Conservation (phyloP, 192 early-diverging fungal species). For the Podila minutissima region DNA sequence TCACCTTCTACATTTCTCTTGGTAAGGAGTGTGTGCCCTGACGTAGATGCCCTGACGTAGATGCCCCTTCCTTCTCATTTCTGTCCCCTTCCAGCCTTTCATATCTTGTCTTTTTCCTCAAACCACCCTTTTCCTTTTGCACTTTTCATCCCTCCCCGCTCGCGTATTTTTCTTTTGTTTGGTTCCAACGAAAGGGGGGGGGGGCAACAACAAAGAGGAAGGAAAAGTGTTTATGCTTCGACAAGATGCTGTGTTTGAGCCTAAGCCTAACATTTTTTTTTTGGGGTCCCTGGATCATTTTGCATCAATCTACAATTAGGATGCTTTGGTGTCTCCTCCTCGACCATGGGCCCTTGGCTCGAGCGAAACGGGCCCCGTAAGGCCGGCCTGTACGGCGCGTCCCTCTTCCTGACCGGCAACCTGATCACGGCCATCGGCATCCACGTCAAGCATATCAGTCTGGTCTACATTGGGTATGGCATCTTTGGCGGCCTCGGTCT, state of each 20-base stretch:
- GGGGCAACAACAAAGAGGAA: too few species aligned
- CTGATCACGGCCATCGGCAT: slow-evolving; percentile 65
- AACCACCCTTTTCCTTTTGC: not conserved
- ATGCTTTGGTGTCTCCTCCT: slow-evolving; percentile 64
- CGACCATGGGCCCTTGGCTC: slow-evolving; percentile 68
- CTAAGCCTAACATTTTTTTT: not conserved
- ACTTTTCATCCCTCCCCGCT: not conserved
- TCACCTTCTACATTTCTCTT: slow-evolving; percentile 70
- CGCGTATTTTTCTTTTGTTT: too few species aligned
- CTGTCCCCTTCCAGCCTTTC: too few species aligned
- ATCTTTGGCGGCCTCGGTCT: slow-evolving; percentile 69
- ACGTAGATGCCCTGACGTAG: too few species aligned
- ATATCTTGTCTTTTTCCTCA: too few species aligned
- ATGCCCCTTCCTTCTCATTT: too few species aligned
- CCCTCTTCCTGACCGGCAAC: slow-evolving; percentile 63
- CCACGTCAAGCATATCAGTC: slow-evolving; percentile 60
- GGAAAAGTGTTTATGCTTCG: too few species aligned
- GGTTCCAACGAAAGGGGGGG: too few species aligned
- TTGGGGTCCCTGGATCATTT: not conserved
- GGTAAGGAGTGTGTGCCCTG: slow-evolving; percentile 18
- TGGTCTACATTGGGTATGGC: slow-evolving; percentile 74
- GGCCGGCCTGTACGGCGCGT: slow-evolving; percentile 56
- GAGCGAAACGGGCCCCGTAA: slow-evolving; percentile 66
- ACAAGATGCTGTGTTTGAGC: too few species aligned
- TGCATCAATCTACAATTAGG: slow-evolving; percentile 24